Evolutionary conservation across 1,284 basidiomycete species (phyloP).

Genomic region (Cryptococcus amylolentus): DNA sequence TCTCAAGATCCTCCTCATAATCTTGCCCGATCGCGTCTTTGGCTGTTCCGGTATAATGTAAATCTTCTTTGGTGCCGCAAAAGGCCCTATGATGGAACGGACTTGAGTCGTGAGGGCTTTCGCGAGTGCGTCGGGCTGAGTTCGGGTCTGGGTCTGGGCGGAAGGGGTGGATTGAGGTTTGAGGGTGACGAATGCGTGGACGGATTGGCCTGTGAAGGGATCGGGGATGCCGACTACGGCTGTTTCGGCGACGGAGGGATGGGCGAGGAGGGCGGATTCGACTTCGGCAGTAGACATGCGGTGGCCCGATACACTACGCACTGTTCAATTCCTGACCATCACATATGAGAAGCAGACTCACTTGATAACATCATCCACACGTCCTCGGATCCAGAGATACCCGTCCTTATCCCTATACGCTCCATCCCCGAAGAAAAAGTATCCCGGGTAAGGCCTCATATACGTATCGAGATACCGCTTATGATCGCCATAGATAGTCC

Average conservation of each 20-base stretch:
- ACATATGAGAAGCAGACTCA: neutral
- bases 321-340: constrained; percentile 22
- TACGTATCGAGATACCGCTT: constrained; percentile 89
- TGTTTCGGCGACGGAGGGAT: constrained; percentile 92
- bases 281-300: constrained; percentile 96
- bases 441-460: constrained; percentile 60
- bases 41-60: constrained; percentile 63
- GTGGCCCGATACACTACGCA: constrained; percentile 78
- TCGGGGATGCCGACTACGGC: constrained; percentile 87
- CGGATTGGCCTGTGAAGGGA: constrained; percentile 72
- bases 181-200: constrained; percentile 69
- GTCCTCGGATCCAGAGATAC: constrained; percentile 98
- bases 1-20: constrained; percentile 87
- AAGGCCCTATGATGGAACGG: neutral
- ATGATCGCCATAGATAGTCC: constrained; percentile 90
- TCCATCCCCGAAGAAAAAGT: constrained; percentile 95
- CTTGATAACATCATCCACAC: constrained; percentile 74
- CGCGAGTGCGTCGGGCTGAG: too few species aligned
- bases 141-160: constrained; percentile 25
- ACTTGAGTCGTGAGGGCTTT: neutral
- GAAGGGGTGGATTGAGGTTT: constrained; percentile 66
- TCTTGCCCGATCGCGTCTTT: constrained; percentile 93
- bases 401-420: constrained; percentile 91
- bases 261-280: constrained; percentile 89
- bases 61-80: neutral